Percentiles rank a stretch among this genome's conserved stretches.
Conservation (phyloP, 148 eudicot genomes). For the Persicaria tinctoria region DNA sequence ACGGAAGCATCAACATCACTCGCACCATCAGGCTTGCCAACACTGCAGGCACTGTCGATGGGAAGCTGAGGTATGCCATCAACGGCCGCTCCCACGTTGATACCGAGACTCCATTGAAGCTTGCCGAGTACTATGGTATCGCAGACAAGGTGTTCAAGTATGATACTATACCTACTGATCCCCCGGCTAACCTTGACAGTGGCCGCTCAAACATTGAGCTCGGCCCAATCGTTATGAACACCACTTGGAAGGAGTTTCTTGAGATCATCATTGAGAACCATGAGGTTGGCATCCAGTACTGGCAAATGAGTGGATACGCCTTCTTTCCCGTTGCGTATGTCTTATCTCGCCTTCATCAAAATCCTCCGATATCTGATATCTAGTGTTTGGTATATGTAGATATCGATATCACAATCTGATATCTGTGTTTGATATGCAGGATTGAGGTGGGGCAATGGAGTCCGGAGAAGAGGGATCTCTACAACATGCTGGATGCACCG, state of each 20-base stretch:
- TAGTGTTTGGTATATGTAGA: too few species aligned
- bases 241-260: conserved; percentile 29
- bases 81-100: conserved; percentile 53
- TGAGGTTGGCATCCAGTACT: conserved; percentile 38
- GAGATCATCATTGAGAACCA: conserved; percentile 51
- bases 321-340: conserved; percentile 45
- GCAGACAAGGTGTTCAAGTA: conserved; percentile 43
- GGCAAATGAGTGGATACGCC: conserved; percentile 44
- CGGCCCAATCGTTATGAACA: conserved; percentile 27
- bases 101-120: conserved; percentile 48
- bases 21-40: conserved; percentile 56
- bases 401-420: too few species aligned
- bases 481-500: conserved; percentile 44
- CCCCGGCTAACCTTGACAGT: conserved; percentile 20
- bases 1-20: conserved; percentile 56
- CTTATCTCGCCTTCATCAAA: too few species aligned
- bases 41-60: conserved; percentile 29
- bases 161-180: conserved; percentile 30
- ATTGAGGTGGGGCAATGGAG: conserved; percentile 41
- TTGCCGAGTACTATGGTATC: conserved; percentile 44
- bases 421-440: conserved; percentile 14
- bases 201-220: conserved; percentile 11
- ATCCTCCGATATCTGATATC: too few species aligned
- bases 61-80: conserved; percentile 58
- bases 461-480: conserved; percentile 51